Conservation (phyloP, 306 rosid genomes). For the Spatholobus suberectus region DNA sequence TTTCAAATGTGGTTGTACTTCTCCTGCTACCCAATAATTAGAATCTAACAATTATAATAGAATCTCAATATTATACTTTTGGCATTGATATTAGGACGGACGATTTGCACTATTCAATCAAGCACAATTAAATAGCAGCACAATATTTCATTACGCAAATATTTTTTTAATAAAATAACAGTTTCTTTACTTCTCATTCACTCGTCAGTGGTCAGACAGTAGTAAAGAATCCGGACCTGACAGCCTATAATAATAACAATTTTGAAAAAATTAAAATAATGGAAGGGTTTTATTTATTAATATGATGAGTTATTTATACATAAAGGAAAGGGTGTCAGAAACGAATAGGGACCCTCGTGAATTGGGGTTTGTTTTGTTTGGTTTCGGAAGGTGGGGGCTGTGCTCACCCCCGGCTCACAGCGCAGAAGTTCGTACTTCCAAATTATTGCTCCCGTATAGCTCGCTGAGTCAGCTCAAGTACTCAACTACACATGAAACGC, state of each 20-base stretch:
- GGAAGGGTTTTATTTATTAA: neutral
- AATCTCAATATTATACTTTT: neutral
- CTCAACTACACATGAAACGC: neutral
- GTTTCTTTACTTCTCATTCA: constrained; percentile 48
- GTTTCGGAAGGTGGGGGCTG: neutral
- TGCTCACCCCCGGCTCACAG: neutral
- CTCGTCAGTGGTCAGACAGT: constrained; percentile 39
- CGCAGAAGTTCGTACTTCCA: constrained; percentile 27
- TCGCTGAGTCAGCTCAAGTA: constrained; percentile 48
- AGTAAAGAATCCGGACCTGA: constrained; percentile 44
- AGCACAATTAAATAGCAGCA: neutral
- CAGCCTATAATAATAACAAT: constrained; percentile 43
- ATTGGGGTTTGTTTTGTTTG: constrained; percentile 51
- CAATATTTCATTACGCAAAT: neutral
- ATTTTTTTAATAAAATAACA: neutral
- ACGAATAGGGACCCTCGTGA: constrained; percentile 57
- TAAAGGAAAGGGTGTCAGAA: constrained; percentile 44
- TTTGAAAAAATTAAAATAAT: constrained; percentile 4
- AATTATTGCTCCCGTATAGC: constrained; percentile 65
- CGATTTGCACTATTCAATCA: too few relatives aligned
- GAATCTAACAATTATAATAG: too few relatives aligned
- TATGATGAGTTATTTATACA: neutral
- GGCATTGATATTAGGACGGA: neutral
- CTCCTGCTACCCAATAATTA: neutral
- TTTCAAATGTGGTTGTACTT: neutral